These are phyloP conservation scores for Saxophila tyrrhenica DNA, from an alignment of 495 filamentous ascomycete genomes.

Conservation along the genomic window DNA sequence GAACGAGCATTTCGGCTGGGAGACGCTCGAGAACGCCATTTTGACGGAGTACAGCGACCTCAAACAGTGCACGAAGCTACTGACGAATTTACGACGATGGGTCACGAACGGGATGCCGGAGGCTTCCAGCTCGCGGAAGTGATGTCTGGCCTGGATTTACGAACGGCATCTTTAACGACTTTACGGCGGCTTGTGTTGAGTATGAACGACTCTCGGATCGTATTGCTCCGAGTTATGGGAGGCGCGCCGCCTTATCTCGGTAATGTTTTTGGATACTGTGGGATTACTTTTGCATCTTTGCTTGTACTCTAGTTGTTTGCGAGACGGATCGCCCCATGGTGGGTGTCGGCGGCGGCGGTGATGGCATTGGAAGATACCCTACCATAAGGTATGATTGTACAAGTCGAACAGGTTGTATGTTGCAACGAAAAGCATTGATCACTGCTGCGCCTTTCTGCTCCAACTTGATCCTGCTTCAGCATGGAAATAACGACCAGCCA, in stretches of 20 bases:
- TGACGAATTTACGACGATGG: slow-evolving; percentile 1
- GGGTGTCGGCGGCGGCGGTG: too few relatives aligned
- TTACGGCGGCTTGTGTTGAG: background rate
- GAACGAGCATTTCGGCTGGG: slow-evolving; percentile 10
- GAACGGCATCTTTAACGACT: too few relatives aligned
- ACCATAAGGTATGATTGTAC: too few relatives aligned
- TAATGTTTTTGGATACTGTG: too few relatives aligned
- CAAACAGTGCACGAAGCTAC: slow-evolving; percentile 6
- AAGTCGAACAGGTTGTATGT: background rate
- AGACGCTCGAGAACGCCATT: background rate
- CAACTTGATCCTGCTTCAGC: background rate
- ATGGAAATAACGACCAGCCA: too few relatives aligned
- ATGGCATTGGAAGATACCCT: too few relatives aligned
- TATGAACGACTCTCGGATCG: background rate
- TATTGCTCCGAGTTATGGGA: background rate
- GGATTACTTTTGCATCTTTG: too few relatives aligned
- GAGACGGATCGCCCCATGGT: background rate
- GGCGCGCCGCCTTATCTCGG: too few relatives aligned
- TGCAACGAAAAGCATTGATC: background rate
- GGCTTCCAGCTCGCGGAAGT: background rate
- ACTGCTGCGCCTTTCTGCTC: background rate
- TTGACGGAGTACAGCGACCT: background rate
- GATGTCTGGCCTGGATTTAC: too few relatives aligned
- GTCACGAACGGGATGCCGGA: slow-evolving; percentile 6
- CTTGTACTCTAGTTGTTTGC: background rate